Evolutionary conservation across 2,329 filamentous ascomycete species (phyloP).

Genomic region (Sarocladium strictum): DNA sequence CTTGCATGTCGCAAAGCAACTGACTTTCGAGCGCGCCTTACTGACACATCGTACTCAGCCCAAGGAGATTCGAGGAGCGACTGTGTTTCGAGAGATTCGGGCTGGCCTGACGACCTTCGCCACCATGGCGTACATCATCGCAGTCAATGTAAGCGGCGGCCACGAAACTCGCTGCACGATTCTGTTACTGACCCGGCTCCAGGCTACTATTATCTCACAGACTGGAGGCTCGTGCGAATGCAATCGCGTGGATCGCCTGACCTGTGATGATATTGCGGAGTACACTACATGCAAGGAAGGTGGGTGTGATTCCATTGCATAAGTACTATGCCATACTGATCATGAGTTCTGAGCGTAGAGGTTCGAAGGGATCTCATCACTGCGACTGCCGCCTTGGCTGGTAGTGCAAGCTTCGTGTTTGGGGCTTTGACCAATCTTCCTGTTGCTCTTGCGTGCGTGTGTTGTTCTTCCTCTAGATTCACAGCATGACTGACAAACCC

Average conservation of each 20-base stretch:
- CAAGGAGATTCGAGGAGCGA: slow-evolving; percentile 60
- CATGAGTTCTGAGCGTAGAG: slow-evolving; percentile 27
- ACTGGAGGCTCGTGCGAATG: slow-evolving; percentile 75
- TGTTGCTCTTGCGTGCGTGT: slow-evolving; percentile 62
- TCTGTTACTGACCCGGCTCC: slow-evolving; percentile 13
- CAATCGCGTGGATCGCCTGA: slow-evolving; percentile 31
- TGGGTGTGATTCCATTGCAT: slow-evolving; percentile 21
- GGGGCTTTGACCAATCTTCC: slow-evolving; percentile 68
- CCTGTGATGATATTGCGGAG: slow-evolving; percentile 42
- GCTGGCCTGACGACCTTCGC: slow-evolving; percentile 76
- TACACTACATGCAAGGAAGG: slow-evolving; percentile 43
- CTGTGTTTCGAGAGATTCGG: slow-evolving; percentile 71
- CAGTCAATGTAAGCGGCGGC: slow-evolving; percentile 49
- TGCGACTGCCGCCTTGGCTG: slow-evolving; percentile 74
- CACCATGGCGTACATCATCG: slow-evolving; percentile 82
- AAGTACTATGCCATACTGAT: neutral
- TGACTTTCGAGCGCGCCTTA: too few species aligned
- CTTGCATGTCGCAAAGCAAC: too few species aligned
- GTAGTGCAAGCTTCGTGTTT: slow-evolving; percentile 69
- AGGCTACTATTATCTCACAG: slow-evolving; percentile 67
- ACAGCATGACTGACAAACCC: slow-evolving; percentile 1
- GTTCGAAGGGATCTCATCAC: slow-evolving; percentile 75
- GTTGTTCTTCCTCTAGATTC: neutral
- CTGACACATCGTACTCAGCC: slow-evolving; percentile 37
- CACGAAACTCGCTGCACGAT: neutral